A percentile compares a stretch with the other conserved stretches of the same genome.
These are phyloP conservation scores for Colletotrichum karsti DNA, from an alignment of 2,329 filamentous ascomycete genomes.

Conservation along the genomic window DNA sequence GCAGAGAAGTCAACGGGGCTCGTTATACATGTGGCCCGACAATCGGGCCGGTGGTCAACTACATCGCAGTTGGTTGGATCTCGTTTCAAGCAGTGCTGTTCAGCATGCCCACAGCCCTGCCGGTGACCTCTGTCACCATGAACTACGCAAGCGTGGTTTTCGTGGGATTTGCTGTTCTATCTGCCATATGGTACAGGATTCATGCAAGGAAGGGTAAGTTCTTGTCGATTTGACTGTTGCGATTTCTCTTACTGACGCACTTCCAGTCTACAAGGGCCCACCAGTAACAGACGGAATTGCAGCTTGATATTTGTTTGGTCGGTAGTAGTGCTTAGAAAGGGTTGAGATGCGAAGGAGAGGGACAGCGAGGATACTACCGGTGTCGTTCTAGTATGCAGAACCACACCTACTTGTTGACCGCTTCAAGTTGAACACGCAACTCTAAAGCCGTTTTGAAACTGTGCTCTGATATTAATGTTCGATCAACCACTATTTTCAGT, in stretches of 20 bases:
- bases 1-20: slow-evolving; percentile 64
- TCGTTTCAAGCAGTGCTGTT: slow-evolving; percentile 75
- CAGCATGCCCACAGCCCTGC: slow-evolving; percentile 73
- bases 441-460: too few species aligned
- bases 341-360: too few species aligned
- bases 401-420: too few species aligned
- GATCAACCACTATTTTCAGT: too few species aligned
- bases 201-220: neutral
- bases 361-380: too few species aligned
- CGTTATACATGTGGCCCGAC: slow-evolving; percentile 66
- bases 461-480: too few species aligned
- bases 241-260: neutral
- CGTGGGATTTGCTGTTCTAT: slow-evolving; percentile 68
- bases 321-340: too few species aligned
- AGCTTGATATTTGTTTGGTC: too few species aligned
- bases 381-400: too few species aligned
- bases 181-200: slow-evolving; percentile 67
- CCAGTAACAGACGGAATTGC: neutral
- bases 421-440: too few species aligned
- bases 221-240: neutral
- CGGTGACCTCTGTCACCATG: slow-evolving; percentile 66
- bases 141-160: slow-evolving; percentile 82
- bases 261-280: neutral
- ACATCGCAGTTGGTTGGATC: slow-evolving; percentile 71
- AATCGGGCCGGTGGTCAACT: slow-evolving; percentile 68